Percentiles rank a stretch among this genome's conserved stretches.
phyloP scores from a whole-genome alignment of 352 stramenopile species.

The Plasmopara viticola region DNA sequence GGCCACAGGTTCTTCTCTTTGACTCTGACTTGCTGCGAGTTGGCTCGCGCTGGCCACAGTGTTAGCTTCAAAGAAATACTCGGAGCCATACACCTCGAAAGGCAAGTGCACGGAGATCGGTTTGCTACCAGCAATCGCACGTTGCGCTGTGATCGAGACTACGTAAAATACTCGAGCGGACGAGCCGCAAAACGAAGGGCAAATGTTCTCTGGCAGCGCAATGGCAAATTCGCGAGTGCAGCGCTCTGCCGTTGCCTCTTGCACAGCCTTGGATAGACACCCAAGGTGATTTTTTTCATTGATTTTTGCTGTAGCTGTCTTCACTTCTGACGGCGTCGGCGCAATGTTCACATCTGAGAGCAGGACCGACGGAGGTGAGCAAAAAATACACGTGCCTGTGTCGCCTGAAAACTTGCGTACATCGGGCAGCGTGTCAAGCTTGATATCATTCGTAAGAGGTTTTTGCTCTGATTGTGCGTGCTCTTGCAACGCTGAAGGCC shows the following conservation, averaged over 20 bases:
- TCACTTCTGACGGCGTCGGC: slow-evolving; percentile 28
- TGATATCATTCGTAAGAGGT: slow-evolving; percentile 18
- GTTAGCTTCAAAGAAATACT: slow-evolving; percentile 41
- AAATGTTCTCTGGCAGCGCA: slow-evolving; percentile 37
- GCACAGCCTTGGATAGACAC: slow-evolving; percentile 7
- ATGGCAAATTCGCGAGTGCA: slow-evolving; percentile 51
- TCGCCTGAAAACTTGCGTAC: slow-evolving; percentile 49
- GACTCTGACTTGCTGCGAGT: slow-evolving; percentile 12
- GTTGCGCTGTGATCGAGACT: slow-evolving; percentile 43
- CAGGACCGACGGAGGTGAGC: slow-evolving; percentile 41
- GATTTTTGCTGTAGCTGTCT: slow-evolving; percentile 6
- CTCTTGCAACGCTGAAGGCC: slow-evolving; percentile 25
- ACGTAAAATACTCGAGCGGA: slow-evolving; percentile 60
- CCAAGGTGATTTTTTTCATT: slow-evolving; percentile 4
- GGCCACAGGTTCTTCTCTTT: background rate
- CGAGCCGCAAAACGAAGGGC: slow-evolving; percentile 49
- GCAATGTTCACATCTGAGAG: slow-evolving; percentile 56
- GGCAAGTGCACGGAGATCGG: slow-evolving; percentile 45
- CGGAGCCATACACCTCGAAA: slow-evolving; percentile 51
- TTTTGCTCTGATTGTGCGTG: slow-evolving; percentile 14
- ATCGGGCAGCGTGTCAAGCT: slow-evolving; percentile 18
- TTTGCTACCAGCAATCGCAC: slow-evolving; percentile 19
- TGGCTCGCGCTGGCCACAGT: slow-evolving; percentile 31
- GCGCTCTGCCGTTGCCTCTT: slow-evolving; percentile 31
- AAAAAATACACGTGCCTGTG: slow-evolving; percentile 52